Evolutionary conservation across 495 filamentous ascomycete genomes (phyloP).

Genomic region (Aspergillus heteromorphus): DNA sequence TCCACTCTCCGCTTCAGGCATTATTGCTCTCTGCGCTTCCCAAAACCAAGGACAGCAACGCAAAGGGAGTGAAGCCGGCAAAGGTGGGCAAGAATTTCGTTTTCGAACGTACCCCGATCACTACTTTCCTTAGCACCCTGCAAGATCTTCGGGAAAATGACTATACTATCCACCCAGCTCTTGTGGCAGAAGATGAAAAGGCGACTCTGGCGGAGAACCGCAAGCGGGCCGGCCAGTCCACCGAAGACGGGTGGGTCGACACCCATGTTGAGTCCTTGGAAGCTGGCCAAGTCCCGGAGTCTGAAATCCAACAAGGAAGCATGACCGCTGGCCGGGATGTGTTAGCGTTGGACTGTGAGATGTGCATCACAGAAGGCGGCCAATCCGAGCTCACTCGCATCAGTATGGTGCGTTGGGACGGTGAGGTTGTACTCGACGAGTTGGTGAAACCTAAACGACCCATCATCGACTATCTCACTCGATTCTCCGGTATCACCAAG

Average conservation of each 20-base stretch:
- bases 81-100: conserved; percentile 55
- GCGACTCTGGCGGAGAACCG: conserved; percentile 41
- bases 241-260: conserved; percentile 76
- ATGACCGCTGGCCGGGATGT: conserved; percentile 79
- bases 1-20: conserved; percentile 78
- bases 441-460: conserved; percentile 84
- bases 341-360: conserved; percentile 88
- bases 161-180: conserved; percentile 73
- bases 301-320: conserved; percentile 70
- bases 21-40: conserved; percentile 69
- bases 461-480: conserved; percentile 86
- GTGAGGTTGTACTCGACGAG: conserved; percentile 74
- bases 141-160: conserved; percentile 77
- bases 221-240: conserved; percentile 31
- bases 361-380: conserved; percentile 77
- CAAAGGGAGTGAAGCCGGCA: conserved; percentile 52
- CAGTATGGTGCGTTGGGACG: conserved; percentile 82
- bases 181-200: conserved; percentile 39
- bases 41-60: conserved; percentile 52
- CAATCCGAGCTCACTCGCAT: conserved; percentile 80
- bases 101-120: conserved; percentile 70
- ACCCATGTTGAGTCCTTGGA: conserved; percentile 60
- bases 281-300: conserved; percentile 60
- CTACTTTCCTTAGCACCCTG: conserved; percentile 61
- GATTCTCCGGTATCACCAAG: conserved; percentile 82